phyloP scores from a whole-genome alignment of 1,284 basidiomycete species.

The Ustilago cynodontis region DNA sequence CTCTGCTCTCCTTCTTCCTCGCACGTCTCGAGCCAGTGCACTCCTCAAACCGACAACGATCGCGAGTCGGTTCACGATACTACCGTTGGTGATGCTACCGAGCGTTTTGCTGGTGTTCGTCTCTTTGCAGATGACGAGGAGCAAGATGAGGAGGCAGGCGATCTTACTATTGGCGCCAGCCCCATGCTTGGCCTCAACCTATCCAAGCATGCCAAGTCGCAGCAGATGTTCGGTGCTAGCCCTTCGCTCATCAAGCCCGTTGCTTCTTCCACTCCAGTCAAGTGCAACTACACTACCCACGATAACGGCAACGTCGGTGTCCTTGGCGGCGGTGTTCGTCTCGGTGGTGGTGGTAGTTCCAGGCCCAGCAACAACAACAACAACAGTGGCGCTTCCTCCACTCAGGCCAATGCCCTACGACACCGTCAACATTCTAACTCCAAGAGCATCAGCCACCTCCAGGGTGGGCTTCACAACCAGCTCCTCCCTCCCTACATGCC shows the following conservation, averaged over 20 bases:
- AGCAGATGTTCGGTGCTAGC: not conserved
- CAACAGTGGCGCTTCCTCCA: not conserved
- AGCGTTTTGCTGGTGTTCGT: constrained; percentile 40
- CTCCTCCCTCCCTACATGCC: constrained; percentile 23
- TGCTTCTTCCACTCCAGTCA: constrained; percentile 25
- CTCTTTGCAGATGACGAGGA: constrained; percentile 34
- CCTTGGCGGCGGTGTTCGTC: constrained; percentile 58
- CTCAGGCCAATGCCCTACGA: constrained; percentile 13
- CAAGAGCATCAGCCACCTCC: constrained; percentile 43
- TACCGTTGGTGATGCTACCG: constrained; percentile 30
- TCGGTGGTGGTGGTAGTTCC: constrained; percentile 42
- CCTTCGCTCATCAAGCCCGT: constrained; percentile 6
- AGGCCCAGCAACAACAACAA: not conserved
- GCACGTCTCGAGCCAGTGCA: constrained; percentile 22
- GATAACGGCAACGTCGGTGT: constrained; percentile 66
- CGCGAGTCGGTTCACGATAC: constrained; percentile 32
- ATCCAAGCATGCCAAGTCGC: constrained; percentile 7
- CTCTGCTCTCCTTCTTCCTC: constrained; percentile 41
- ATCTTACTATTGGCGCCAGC: constrained; percentile 35
- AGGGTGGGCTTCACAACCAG: constrained; percentile 29
- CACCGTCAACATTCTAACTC: constrained; percentile 40
- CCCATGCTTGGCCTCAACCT: constrained; percentile 31
- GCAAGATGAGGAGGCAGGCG: constrained; percentile 34
- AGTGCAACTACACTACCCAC: constrained; percentile 59
- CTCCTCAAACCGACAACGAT: constrained; percentile 16